Evolutionary conservation across 176 grass and related monocot genomes (phyloP), one percentile per base, ranked within the genome.

Genomic region (Zoysia pacifica): DNA sequence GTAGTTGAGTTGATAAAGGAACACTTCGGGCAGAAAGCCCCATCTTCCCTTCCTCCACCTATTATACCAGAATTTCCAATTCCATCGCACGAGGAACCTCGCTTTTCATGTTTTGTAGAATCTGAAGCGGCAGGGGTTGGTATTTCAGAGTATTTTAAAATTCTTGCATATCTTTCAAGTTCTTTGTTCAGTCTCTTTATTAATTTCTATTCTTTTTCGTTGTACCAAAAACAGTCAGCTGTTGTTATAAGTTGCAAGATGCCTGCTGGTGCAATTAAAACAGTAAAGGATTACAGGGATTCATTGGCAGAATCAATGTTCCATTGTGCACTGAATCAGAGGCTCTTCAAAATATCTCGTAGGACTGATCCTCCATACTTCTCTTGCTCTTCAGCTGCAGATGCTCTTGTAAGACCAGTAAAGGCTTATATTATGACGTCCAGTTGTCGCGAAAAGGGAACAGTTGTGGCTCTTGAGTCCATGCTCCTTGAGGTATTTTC

Each of bases 361-460:
- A 82, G 79, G 82, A 99, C 84, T 43, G 92, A 95, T 59, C 96
- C 92, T 48, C 96, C 92, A 63, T 99, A 87, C 54, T 99, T 99
- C 56, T 95, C 96, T 86, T 99, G 96, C 78, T 95, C 96, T 81
- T 99, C 92, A 75, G 86, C 90, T 40, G 92, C 90, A 59, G 96
- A 99, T 80, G 84, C 81, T 89, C 92, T 99, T 38, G 96, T 99
- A 60, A 71, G 79, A 55, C 92, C 96, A 51, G 79, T 92, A 48
- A 99, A 99, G 88, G 96, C 96, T 51, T 99, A 99, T 80, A 99
- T 93, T 76, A 95, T 99, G 88, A 93, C 96, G 78, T 93, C 92
- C 65, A 99, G 86, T 91, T 99, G 96, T 80, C 79, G 90, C 6
- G 96, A 98, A 81, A 94, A 84, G 39, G 96, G 92, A 78, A 98